Evolutionary conservation across 2,329 filamentous ascomycete genomes (phyloP).

Genomic region (Sporothrix globosa): DNA sequence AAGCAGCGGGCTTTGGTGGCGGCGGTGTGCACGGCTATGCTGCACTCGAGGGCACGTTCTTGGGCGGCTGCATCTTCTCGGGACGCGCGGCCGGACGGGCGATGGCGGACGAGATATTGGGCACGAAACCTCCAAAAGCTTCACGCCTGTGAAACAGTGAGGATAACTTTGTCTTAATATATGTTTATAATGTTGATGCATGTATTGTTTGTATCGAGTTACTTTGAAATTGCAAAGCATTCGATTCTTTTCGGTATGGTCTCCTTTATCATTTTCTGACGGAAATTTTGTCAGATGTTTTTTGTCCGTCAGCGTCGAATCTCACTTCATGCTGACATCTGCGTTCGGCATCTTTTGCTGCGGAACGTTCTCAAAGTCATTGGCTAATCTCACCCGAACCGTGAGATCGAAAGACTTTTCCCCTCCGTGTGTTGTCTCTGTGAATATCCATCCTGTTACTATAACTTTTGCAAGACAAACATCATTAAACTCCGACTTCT

Average conservation of each 20-base stretch:
- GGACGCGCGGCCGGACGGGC: constrained; percentile 60
- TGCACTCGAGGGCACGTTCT: constrained; percentile 64
- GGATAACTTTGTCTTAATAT: no score
- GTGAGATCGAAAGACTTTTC: not conserved
- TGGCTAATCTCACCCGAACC: not conserved
- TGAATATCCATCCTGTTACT: not conserved
- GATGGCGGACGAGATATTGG: constrained; percentile 54
- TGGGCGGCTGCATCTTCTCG: constrained; percentile 66
- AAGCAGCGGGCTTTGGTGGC: constrained; percentile 64
- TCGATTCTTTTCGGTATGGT: not conserved
- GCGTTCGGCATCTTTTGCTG: not conserved
- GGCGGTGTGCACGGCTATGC: constrained; percentile 66
- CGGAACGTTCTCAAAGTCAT: not conserved
- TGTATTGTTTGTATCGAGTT: not conserved
- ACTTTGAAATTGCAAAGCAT: not conserved
- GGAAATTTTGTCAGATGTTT: no score
- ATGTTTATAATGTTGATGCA: constrained; percentile 3
- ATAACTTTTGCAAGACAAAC: not conserved
- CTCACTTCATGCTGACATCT: not conserved
- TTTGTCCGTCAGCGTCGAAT: not conserved
- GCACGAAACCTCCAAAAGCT: not conserved
- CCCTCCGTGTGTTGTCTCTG: no score
- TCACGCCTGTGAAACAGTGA: not conserved
- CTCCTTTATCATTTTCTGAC: no score
- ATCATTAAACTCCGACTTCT: not conserved